A percentile compares a stretch with the other conserved stretches of the same genome.
phyloP scores from a whole-genome alignment of 108 stramenopile genomes.

The Mediolabrus comicus region DNA sequence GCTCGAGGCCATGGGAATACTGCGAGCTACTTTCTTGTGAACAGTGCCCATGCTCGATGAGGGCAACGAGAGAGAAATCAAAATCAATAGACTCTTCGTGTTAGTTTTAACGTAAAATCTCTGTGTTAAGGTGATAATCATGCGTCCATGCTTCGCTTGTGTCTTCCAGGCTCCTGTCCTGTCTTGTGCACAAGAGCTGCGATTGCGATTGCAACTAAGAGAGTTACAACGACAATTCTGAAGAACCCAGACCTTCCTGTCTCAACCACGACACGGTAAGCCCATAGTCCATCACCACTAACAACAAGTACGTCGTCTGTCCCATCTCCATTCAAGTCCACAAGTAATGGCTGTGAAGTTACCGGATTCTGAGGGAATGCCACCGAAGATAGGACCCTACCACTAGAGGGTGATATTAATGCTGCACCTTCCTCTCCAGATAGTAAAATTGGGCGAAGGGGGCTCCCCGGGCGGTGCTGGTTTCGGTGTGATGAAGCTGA shows the following conservation, averaged over 20 bases:
- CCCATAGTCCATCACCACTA: conserved; percentile 79
- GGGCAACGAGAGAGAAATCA: neutral
- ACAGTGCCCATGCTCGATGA: neutral
- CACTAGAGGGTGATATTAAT: conserved; percentile 60
- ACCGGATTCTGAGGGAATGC: conserved; percentile 62
- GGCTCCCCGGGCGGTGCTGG: conserved; percentile 45
- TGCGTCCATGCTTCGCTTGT: conserved; percentile 68
- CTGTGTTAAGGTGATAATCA: conserved; percentile 10
- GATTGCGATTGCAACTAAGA: conserved; percentile 62
- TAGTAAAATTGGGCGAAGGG: conserved; percentile 67
- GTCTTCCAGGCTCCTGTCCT: conserved; percentile 32
- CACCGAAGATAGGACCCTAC: conserved; percentile 58
- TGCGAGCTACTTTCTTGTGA: neutral
- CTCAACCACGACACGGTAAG: conserved; percentile 67
- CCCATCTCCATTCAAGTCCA: conserved; percentile 82
- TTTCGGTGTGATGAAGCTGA: conserved; percentile 48
- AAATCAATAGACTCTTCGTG: neutral
- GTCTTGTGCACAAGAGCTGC: conserved; percentile 68
- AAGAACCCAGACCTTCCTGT: conserved; percentile 53
- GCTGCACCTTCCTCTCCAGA: conserved; percentile 74
- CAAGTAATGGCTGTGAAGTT: conserved; percentile 54
- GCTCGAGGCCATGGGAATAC: neutral
- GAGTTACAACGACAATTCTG: conserved; percentile 61
- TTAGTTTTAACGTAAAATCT: neutral
- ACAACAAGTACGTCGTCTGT: conserved; percentile 73